phyloP scores from a whole-genome alignment of 2,329 filamentous ascomycete genomes.

The Ustulina deusta region DNA sequence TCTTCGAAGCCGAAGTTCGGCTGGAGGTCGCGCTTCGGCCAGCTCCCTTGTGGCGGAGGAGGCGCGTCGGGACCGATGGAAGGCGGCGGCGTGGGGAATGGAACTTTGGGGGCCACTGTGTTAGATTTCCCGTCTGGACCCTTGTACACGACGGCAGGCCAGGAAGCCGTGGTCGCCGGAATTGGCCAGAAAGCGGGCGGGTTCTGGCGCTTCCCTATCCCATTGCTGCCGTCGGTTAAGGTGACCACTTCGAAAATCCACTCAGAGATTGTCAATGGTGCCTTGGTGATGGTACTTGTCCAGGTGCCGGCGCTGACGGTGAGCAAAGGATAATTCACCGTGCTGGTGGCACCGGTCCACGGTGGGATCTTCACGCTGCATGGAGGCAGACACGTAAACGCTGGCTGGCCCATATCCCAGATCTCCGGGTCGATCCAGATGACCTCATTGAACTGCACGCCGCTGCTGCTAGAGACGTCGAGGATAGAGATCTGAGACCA shows the following conservation, averaged over 20 bases:
- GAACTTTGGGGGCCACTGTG: not conserved
- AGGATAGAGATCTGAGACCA: not conserved
- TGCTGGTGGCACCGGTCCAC: slow-evolving; percentile 7
- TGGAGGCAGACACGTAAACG: slow-evolving; percentile 1
- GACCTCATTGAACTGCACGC: not conserved
- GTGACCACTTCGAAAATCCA: slow-evolving; percentile 6
- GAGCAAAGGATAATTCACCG: slow-evolving; percentile 9
- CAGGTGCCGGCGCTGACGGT: slow-evolving; percentile 7
- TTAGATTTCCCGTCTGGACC: not conserved
- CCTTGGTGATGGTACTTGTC: slow-evolving; percentile 16
- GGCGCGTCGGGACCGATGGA: slow-evolving; percentile 6
- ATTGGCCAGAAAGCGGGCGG: not conserved
- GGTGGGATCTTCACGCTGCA: slow-evolving; percentile 5
- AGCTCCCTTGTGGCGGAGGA: slow-evolving; percentile 4
- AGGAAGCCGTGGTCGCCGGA: not conserved
- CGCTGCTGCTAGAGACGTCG: not conserved
- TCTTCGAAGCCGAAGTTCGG: not conserved
- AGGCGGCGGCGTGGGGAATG: slow-evolving; percentile 15
- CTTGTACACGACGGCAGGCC: slow-evolving; percentile 9
- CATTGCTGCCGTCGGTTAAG: not conserved
- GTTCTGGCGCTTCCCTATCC: not conserved
- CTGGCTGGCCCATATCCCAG: slow-evolving; percentile 11
- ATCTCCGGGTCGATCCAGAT: slow-evolving; percentile 13
- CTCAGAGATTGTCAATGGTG: slow-evolving; percentile 5
- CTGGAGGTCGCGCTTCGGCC: not conserved